A percentile compares a stretch with the other conserved stretches of the same genome.
Evolutionary conservation across 179 eudicot species (phyloP).

Genomic region (Pouteria campechiana): DNA sequence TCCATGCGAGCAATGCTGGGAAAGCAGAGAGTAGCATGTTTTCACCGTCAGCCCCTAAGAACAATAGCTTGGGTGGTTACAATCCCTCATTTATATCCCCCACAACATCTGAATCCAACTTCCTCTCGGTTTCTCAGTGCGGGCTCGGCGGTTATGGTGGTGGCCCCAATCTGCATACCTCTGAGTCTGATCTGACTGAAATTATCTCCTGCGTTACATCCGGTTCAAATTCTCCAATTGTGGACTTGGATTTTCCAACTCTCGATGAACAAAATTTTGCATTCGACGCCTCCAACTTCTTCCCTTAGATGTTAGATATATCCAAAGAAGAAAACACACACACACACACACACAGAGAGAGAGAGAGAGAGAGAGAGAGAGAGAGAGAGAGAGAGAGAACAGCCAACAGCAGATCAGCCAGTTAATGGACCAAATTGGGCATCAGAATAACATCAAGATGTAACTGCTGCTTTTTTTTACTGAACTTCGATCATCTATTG

Average conservation of each 20-base stretch:
- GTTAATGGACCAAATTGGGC: too few species aligned
- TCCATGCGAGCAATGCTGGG: too few species aligned
- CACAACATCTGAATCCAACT: slow-evolving; percentile 48
- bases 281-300: slow-evolving; percentile 32
- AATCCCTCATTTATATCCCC: slow-evolving; percentile 38
- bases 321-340: too few species aligned
- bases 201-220: slow-evolving; percentile 57
- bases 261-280: slow-evolving; percentile 35
- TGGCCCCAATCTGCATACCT: slow-evolving; percentile 22
- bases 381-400: too few species aligned
- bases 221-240: slow-evolving; percentile 53
- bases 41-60: slow-evolving; percentile 14
- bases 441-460: too few species aligned
- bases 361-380: too few species aligned
- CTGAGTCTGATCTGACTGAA: slow-evolving; percentile 34
- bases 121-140: slow-evolving; percentile 38
- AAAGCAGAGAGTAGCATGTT: slow-evolving; percentile 22
- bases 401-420: too few species aligned
- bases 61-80: slow-evolving; percentile 17
- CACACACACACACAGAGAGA: too few species aligned
- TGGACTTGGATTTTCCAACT: slow-evolving; percentile 36
- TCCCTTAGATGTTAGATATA: too few species aligned
- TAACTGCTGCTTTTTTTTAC: too few species aligned
- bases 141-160: slow-evolving; percentile 27
- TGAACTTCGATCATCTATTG: too few species aligned